Base-by-base conservation (phyloP, 2,329 filamentous ascomycete genomes). In the Diaporthe longicolla region DNA sequence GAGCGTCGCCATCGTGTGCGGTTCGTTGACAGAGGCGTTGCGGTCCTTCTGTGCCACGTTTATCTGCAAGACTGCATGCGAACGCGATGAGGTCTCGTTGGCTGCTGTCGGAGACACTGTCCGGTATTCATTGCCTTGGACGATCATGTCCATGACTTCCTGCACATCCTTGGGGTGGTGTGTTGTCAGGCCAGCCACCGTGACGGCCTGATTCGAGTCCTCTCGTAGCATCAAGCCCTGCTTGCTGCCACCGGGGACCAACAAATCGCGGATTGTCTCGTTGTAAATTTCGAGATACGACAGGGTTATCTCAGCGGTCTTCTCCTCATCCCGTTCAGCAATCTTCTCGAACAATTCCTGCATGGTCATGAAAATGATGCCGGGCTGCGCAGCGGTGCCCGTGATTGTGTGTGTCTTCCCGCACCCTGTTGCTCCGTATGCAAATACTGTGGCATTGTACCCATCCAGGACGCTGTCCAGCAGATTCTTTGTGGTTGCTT, bases 281-380 rank as follows among this genome's bases (percentile, higher is more conserved):
- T 99, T 99, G 88, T 99, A 99, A 77, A 99, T 99, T 82, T 99
- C 97, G 50, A 99, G 89, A 80, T 98, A 99, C 0, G 95, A 98
- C 21, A 99, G 90, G 0, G 95, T 95, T 71, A 99, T 87, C 80
- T 98, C 97, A 4, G 95, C 97, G 37, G 92, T 88, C 84, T 98
- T 98, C 75, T 98, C 95, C 73, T 93, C 91, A 76, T 92, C 93
- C 71, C 94, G 86, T 73, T 98, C 97, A n/a, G 88, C 87, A 78
- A 99, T 98, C 83, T 96, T 94, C 85, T 99, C 97, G 80, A 99
- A 99, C 32, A 99, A 87, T 84, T 99, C 97, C 83, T 98, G 96
- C 95, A 99, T 99, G 0, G 97, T 98, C 79, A 99, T 86, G 85
- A 98, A 99, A 82, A 99, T 99, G 80, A 99, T 98, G 73, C 97